Evolutionary conservation across 2,329 filamentous ascomycete genomes (phyloP).

Genomic region (Fusarium pininemorale): DNA sequence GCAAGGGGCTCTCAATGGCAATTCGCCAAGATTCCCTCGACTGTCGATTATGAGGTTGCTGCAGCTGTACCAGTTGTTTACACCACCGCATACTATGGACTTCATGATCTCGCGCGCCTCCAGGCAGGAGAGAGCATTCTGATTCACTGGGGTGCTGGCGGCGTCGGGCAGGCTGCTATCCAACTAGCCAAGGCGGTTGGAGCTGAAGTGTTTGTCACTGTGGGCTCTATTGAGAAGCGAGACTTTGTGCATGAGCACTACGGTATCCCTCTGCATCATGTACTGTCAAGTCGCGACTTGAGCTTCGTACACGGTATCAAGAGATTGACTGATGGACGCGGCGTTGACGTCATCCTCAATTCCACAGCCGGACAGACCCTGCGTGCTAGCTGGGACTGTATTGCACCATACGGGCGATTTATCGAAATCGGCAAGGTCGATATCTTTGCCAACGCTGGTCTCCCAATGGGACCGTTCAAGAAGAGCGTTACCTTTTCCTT

Average conservation of each 20-base stretch:
- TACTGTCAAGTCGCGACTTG: slow-evolving; percentile 37
- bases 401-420: slow-evolving; percentile 47
- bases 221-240: slow-evolving; percentile 45
- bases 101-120: slow-evolving; percentile 23
- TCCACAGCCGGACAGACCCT: slow-evolving; percentile 44
- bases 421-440: slow-evolving; percentile 49
- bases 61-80: slow-evolving; percentile 28
- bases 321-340: slow-evolving; percentile 35
- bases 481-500: slow-evolving; percentile 22
- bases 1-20: neutral
- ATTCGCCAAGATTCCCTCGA: slow-evolving; percentile 5
- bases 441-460: slow-evolving; percentile 27
- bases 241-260: slow-evolving; percentile 40
- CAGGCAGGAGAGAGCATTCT: slow-evolving; percentile 42
- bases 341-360: slow-evolving; percentile 48
- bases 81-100: slow-evolving; percentile 31
- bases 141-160: slow-evolving; percentile 41
- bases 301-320: neutral
- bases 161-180: slow-evolving; percentile 46
- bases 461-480: slow-evolving; percentile 48
- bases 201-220: slow-evolving; percentile 47
- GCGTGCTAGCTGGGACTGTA: slow-evolving; percentile 44
- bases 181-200: slow-evolving; percentile 38
- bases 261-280: slow-evolving; percentile 42
- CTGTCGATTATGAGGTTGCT: slow-evolving; percentile 15